phyloP scores from a whole-genome alignment of 2,329 filamentous ascomycete genomes.

The Diaporthe amygdali region DNA sequence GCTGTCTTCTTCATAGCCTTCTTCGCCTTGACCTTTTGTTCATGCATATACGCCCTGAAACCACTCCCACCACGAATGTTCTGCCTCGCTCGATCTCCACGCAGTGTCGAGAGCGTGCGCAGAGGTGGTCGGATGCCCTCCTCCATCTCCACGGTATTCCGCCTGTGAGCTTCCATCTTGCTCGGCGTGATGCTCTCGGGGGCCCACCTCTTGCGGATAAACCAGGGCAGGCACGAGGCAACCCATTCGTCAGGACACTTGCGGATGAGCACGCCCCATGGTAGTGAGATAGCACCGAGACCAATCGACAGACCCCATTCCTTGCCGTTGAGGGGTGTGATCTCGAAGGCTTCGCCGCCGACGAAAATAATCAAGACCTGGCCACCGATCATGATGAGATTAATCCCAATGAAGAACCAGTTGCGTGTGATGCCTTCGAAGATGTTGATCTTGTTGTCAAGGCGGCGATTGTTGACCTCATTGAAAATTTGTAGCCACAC shows the following conservation, averaged over 20 bases:
- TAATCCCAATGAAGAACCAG: slow-evolving; percentile 82
- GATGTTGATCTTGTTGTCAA: slow-evolving; percentile 89
- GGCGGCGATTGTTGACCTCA: slow-evolving; percentile 79
- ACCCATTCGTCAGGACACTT: slow-evolving; percentile 70
- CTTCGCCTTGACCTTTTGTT: slow-evolving; percentile 33
- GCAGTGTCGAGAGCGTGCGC: slow-evolving; percentile 31
- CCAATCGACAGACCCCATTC: slow-evolving; percentile 88
- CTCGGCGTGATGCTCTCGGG: slow-evolving; percentile 27
- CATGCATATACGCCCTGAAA: slow-evolving; percentile 33
- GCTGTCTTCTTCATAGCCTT: neutral
- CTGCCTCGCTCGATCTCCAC: slow-evolving; percentile 31
- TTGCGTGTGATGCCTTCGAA: slow-evolving; percentile 83
- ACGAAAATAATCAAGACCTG: slow-evolving; percentile 87
- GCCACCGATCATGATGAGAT: slow-evolving; percentile 80
- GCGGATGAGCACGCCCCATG: slow-evolving; percentile 74
- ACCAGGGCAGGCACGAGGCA: slow-evolving; percentile 27
- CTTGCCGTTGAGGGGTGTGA: slow-evolving; percentile 63
- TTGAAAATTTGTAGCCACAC: slow-evolving; percentile 92
- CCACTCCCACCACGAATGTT: slow-evolving; percentile 29
- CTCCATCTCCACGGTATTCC: slow-evolving; percentile 12
- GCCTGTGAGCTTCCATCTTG: slow-evolving; percentile 15
- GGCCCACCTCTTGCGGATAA: slow-evolving; percentile 28
- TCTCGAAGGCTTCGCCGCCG: slow-evolving; percentile 77
- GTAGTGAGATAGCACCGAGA: slow-evolving; percentile 76
- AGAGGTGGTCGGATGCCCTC: slow-evolving; percentile 29